Percentiles rank a stretch among this genome's conserved stretches.
Evolutionary conservation across 495 filamentous ascomycete genomes (phyloP).

Genomic region (Aspergillus nidulans): DNA sequence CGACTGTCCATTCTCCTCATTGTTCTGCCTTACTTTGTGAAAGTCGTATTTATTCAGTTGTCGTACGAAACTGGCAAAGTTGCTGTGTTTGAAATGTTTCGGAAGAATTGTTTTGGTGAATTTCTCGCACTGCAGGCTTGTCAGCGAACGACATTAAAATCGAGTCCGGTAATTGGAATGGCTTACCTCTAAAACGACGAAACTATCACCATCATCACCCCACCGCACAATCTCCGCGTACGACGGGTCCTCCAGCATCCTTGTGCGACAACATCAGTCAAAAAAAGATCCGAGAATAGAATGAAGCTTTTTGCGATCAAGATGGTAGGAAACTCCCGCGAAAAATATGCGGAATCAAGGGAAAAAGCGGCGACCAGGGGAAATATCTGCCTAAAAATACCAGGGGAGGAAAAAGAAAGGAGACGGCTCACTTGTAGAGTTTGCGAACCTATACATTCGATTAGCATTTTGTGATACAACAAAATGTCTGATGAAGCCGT

Average conservation of each 20-base stretch:
- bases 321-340: conserved; percentile 5
- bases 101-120: conserved; percentile 97
- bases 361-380: conserved; percentile 12
- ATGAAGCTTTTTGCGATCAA: neutral
- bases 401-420: conserved; percentile 11
- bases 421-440: conserved; percentile 79
- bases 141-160: conserved; percentile 5
- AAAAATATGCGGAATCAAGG: conserved; percentile 9
- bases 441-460: conserved; percentile 76
- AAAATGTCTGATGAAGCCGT: conserved; percentile 3
- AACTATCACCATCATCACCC: conserved; percentile 92
- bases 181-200: conserved; percentile 91
- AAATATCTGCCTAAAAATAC: conserved; percentile 9
- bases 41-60: conserved; percentile 99
- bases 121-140: conserved; percentile 73
- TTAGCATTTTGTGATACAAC: conserved; percentile 25
- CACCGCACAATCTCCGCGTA: conserved; percentile 92
- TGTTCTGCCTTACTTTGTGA: conserved; percentile 96
- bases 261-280: conserved; percentile 32
- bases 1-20: conserved; percentile 86
- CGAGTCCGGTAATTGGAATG: neutral
- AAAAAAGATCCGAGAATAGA: neutral
- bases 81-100: conserved; percentile 99
- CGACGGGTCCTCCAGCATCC: conserved; percentile 95
- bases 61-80: conserved; percentile 97